Evolutionary conservation across 306 rosid genomes (phyloP).

Genomic region (Trichosanthes truncata): DNA sequence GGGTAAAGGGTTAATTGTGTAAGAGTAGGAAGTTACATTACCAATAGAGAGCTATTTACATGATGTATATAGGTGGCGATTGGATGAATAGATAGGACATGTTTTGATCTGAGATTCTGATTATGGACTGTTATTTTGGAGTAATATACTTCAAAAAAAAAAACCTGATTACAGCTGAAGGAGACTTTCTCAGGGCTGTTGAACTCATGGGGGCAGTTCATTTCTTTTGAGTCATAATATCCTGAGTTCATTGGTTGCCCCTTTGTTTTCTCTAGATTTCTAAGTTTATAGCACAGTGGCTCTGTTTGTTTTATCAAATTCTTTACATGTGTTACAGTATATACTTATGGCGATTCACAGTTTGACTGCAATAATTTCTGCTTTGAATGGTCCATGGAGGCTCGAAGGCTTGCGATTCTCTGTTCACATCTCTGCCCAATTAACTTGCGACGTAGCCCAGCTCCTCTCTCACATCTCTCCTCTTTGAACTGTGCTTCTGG

Average conservation of each 20-base stretch:
- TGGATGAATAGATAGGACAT: neutral
- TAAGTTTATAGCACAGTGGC: neutral
- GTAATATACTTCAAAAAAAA: neutral
- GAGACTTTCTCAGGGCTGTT: neutral
- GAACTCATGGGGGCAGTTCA: neutral
- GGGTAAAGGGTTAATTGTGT: neutral
- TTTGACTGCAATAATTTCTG: neutral
- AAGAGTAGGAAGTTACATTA: neutral
- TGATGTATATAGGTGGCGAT: neutral
- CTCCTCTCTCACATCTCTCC: neutral
- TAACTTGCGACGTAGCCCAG: conserved; percentile 9
- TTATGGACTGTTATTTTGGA: neutral
- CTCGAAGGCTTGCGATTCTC: conserved; percentile 56
- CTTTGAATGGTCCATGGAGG: conserved; percentile 25
- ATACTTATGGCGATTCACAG: conserved; percentile 3
- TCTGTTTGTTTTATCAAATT: conserved; percentile 3
- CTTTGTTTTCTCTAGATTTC: neutral
- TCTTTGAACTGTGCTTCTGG: conserved; percentile 20
- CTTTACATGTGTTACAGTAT: neutral
- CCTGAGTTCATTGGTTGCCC: neutral
- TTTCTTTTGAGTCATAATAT: neutral
- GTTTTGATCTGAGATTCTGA: neutral
- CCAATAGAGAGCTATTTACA: neutral
- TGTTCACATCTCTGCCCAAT: conserved; percentile 48
- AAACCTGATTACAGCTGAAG: neutral